These are phyloP conservation scores for Lipomyces anomalus DNA, from an alignment of 805 yeast genomes.

Conservation along the genomic window DNA sequence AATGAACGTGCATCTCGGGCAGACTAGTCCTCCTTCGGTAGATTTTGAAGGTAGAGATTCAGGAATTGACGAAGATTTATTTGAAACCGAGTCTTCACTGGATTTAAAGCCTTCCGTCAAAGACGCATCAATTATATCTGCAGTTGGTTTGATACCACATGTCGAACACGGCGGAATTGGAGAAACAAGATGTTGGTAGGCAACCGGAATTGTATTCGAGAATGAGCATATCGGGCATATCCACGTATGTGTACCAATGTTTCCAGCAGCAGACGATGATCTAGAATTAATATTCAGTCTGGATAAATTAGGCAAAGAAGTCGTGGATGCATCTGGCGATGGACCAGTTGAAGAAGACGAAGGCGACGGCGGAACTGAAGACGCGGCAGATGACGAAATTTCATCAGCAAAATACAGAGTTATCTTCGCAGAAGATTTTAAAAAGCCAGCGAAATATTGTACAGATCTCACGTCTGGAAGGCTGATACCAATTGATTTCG, in stretches of 20 bases:
- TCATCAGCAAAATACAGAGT: slow-evolving; percentile 31
- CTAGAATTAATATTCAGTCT: background rate
- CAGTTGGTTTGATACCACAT: slow-evolving; percentile 55
- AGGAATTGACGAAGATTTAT: background rate
- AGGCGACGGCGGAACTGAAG: slow-evolving; percentile 1
- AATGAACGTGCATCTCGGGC: slow-evolving; percentile 64
- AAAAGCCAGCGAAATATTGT: slow-evolving; percentile 42
- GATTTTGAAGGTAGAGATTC: background rate
- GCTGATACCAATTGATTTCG: slow-evolving; percentile 44
- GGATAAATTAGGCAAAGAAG: background rate
- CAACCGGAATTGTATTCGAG: slow-evolving; percentile 44
- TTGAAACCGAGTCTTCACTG: background rate
- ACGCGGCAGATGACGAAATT: slow-evolving; percentile 1
- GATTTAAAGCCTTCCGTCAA: background rate
- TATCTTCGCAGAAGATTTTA: slow-evolving; percentile 73
- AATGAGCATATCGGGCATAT: slow-evolving; percentile 80
- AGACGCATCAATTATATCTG: slow-evolving; percentile 3
- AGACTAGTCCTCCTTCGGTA: slow-evolving; percentile 26
- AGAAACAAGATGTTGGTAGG: slow-evolving; percentile 22
- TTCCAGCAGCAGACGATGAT: slow-evolving; percentile 4
- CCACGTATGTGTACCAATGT: slow-evolving; percentile 47
- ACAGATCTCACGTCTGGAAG: slow-evolving; percentile 38
- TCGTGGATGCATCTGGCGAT: slow-evolving; percentile 3
- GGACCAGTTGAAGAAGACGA: background rate
- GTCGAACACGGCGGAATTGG: slow-evolving; percentile 46